Evolutionary conservation across 139 green algal species (phyloP).

Genomic region (Pedinophyceae sp.): DNA sequence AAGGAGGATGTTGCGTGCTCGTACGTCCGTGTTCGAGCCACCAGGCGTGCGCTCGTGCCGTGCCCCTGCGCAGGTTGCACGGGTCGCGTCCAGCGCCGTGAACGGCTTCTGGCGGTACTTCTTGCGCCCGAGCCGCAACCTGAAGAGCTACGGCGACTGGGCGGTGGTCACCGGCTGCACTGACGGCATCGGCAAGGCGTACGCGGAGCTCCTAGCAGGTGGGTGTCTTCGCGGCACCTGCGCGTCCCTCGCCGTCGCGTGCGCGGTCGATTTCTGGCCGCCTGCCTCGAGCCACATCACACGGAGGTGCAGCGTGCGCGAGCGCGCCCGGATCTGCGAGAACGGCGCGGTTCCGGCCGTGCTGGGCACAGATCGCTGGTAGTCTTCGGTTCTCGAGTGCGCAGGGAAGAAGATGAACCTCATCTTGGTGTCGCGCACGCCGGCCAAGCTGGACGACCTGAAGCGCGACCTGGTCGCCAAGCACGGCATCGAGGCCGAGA

Average conservation of each 20-base stretch:
- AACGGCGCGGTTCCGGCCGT: too few species aligned
- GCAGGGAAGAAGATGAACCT: conserved; percentile 38
- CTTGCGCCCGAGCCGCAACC: conserved; percentile 32
- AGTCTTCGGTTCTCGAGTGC: too few species aligned
- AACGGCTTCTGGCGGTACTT: conserved; percentile 13
- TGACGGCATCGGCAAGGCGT: conserved; percentile 63
- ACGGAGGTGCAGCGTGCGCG: too few species aligned
- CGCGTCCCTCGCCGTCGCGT: neutral
- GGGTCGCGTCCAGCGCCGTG: neutral
- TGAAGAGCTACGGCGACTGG: conserved; percentile 36
- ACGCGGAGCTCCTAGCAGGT: conserved; percentile 34
- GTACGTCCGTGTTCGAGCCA: too few species aligned
- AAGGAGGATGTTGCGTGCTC: too few species aligned
- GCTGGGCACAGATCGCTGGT: too few species aligned
- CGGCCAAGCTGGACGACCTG: conserved; percentile 35
- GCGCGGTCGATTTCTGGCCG: too few species aligned
- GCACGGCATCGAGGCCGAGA: conserved; percentile 29
- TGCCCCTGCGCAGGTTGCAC: too few species aligned
- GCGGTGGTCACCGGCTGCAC: conserved; percentile 65
- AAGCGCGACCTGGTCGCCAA: conserved; percentile 24
- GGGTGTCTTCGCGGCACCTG: too few species aligned
- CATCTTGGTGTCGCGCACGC: conserved; percentile 49
- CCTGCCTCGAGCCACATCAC: too few species aligned
- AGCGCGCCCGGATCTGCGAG: too few species aligned
- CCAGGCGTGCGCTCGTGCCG: too few species aligned